A percentile compares a stretch with the other conserved stretches of the same genome.
phyloP scores from a whole-genome alignment of 495 filamentous ascomycete species.

The Podospora pseudocomata region DNA sequence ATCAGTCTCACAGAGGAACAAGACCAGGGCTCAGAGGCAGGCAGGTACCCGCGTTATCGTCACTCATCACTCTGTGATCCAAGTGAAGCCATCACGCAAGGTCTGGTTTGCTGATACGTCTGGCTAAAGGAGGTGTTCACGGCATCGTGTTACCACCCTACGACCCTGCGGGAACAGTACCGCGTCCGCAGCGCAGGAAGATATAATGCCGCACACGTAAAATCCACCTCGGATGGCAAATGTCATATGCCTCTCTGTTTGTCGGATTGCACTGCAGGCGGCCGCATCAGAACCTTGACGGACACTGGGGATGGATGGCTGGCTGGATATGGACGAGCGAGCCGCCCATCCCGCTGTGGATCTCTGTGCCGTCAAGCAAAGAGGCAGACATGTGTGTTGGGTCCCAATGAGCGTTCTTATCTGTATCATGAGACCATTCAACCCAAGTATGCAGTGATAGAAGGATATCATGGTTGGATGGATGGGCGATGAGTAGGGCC shows the following conservation, averaged over 20 bases:
- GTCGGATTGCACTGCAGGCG: background rate
- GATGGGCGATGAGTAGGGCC: background rate
- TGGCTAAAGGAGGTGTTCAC: background rate
- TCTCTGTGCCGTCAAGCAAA: slow-evolving; percentile 1
- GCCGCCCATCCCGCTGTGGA: slow-evolving; percentile 4
- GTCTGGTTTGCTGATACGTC: background rate
- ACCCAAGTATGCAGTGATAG: slow-evolving; percentile 1
- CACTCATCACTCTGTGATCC: background rate
- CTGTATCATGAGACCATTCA: slow-evolving; percentile 1
- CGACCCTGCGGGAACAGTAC: slow-evolving; percentile 4
- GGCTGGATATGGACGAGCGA: background rate
- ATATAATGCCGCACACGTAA: background rate
- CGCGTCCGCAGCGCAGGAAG: background rate
- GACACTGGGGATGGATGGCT: background rate
- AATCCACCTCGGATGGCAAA: slow-evolving; percentile 4
- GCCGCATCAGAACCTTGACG: background rate
- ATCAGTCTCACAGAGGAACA: background rate
- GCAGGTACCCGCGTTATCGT: background rate
- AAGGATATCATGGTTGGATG: background rate
- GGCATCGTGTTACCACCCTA: background rate
- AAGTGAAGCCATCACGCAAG: background rate
- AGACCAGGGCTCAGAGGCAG: background rate
- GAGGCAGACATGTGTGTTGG: background rate
- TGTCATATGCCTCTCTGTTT: slow-evolving; percentile 1
- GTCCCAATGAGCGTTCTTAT: slow-evolving; percentile 2